phyloP scores from a whole-genome alignment of 495 filamentous ascomycete genomes.

The Penicillium pulvis region DNA sequence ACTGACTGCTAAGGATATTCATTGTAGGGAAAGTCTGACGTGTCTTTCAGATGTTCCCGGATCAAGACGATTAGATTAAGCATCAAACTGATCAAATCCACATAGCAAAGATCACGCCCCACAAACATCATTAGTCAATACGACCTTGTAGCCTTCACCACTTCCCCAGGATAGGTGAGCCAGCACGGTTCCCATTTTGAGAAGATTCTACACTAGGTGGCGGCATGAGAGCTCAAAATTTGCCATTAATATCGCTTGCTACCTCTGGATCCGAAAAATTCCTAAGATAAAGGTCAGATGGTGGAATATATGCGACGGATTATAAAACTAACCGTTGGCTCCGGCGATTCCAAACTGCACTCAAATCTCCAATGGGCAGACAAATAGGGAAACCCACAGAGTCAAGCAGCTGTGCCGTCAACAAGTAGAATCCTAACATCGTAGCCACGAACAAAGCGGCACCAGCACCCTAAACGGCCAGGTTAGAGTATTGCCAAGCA shows the following conservation, averaged over 20 bases:
- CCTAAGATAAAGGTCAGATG: not conserved
- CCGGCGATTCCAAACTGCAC: slow-evolving; percentile 6
- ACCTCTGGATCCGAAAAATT: not conserved
- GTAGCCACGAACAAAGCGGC: slow-evolving; percentile 14
- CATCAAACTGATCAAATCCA: not conserved
- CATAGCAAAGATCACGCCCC: not conserved
- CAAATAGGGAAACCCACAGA: slow-evolving; percentile 18
- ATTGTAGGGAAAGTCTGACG: too few species aligned
- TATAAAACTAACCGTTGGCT: slow-evolving; percentile 5
- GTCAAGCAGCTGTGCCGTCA: slow-evolving; percentile 15
- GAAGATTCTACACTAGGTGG: too few species aligned
- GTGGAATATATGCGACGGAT: not conserved
- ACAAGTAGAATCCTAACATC: slow-evolving; percentile 14
- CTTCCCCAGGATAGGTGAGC: not conserved
- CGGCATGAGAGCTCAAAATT: not conserved
- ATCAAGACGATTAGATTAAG: not conserved
- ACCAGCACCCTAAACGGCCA: slow-evolving; percentile 9
- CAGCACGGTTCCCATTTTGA: not conserved
- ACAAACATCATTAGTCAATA: not conserved
- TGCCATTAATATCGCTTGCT: not conserved
- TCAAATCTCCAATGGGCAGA: slow-evolving; percentile 17
- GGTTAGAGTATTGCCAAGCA: not conserved
- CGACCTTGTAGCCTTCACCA: not conserved
- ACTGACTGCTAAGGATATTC: too few species aligned
- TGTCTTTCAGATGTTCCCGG: too few species aligned